A percentile compares a stretch with the other conserved stretches of the same genome.
Conservation (phyloP, 176 grass and related monocot genomes). For the Aegilops umbellulata region DNA sequence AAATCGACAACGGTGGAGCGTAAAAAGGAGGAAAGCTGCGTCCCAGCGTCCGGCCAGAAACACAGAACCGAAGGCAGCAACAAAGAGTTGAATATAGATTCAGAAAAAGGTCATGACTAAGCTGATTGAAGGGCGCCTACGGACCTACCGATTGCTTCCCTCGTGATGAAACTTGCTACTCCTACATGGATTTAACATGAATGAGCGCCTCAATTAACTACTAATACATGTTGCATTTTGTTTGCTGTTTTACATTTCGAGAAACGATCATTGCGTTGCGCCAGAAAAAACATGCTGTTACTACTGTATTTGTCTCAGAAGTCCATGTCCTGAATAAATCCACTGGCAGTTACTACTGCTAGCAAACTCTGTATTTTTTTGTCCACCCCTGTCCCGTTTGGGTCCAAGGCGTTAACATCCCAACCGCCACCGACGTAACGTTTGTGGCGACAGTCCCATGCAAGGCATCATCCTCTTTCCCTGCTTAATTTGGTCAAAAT, state of each 20-base stretch:
- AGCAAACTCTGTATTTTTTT: no score
- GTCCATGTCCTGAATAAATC: no score
- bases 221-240: no score
- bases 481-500: background rate
- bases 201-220: background rate
- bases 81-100: background rate
- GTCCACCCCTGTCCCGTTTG: no score
- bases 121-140: background rate
- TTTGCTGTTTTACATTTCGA: no score
- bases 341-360: no score
- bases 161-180: background rate
- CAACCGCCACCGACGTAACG: no score
- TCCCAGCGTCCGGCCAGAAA: background rate
- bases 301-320: no score
- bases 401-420: no score
- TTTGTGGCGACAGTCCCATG: no score
- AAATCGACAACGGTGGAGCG: background rate
- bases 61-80: background rate
- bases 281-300: no score
- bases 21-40: background rate
- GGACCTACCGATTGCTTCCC: background rate
- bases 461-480: background rate
- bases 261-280: no score
- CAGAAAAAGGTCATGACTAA: background rate
- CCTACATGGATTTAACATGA: background rate